Base-by-base conservation (phyloP, 2,329 filamentous ascomycete species). In the Cadophora sp. region DNA sequence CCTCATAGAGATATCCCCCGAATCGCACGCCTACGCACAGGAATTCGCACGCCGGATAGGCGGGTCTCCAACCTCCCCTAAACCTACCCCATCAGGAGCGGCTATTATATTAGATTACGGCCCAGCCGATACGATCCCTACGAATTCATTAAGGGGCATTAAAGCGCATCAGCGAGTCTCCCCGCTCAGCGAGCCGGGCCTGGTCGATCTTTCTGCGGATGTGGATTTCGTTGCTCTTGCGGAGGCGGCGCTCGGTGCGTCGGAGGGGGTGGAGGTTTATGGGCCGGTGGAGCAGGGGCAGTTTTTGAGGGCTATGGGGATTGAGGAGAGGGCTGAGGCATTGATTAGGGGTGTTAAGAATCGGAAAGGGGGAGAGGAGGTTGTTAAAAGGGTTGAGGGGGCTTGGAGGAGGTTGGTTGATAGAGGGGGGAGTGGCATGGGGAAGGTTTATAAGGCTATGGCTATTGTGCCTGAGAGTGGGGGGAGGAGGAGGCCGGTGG, bases 41-140 rank as follows among this genome's bases (percentile, higher is more conserved):
- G 92, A 97, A 76, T 93, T 99, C 77, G 93, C 96, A 6, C 80
- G 85, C 14, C 89, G 93, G 64, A 97, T 99, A 74, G 95, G 95
- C 62, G 93, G 93, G 61, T 83, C 86, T 0, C 66, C 79, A 0
- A 73, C 82, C 47, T 72, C 83, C 6, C 81, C 83, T 0, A 94
- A 93, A 76, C 72, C 82, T 0, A 77, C 76, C 0, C 89, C 94
- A 0, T 90, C 89, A 0, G 96, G 96, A 59, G 96, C 94, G 9
- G 96, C 95, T 0, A 84, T 99, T n/a, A 93, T 99, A 73, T 88
- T 99, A 55, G 96, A 99, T 81, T 99, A 99, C 80, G 96, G 96
- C 20, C 91, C 95, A 4, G 80, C 88, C 3, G 84, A 89, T 73
- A 91, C 87, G 0, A 89, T 99, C 59, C 96, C 96, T 2, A 83